Evolutionary conservation across 192 early-diverging fungal genomes (phyloP).

Genomic region (Gaertneriomyces semiglobifer): DNA sequence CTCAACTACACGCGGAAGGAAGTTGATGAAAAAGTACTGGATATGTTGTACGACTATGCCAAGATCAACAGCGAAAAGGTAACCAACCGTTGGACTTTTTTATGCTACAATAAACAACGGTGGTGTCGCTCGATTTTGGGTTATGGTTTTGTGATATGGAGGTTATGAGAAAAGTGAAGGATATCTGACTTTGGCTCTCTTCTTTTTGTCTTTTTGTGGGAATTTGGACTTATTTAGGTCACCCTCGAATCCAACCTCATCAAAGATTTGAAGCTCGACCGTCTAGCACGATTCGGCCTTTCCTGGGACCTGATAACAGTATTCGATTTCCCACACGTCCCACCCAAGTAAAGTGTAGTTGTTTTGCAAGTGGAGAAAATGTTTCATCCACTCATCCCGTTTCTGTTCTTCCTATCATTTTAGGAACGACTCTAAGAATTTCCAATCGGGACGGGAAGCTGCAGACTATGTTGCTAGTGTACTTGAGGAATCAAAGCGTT

Average conservation of each 20-base stretch:
- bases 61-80: slow-evolving; percentile 31
- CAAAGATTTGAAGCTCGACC: slow-evolving; percentile 20
- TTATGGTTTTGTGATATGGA: no score
- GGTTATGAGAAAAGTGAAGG: no score
- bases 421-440: slow-evolving; percentile 21
- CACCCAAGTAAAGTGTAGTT: slow-evolving; percentile 11
- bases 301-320: slow-evolving; percentile 26
- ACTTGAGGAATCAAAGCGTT: slow-evolving; percentile 31
- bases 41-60: slow-evolving; percentile 37
- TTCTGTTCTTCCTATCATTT: neutral
- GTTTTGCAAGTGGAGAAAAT: neutral
- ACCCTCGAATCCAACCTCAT: slow-evolving; percentile 29
- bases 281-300: slow-evolving; percentile 27
- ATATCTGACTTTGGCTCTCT: neutral
- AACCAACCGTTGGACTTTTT: neutral
- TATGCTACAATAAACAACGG: no score
- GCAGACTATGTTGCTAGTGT: slow-evolving; percentile 35
- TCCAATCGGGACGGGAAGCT: slow-evolving; percentile 38
- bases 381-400: neutral
- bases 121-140: no score
- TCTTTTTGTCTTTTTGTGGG: neutral
- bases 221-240: slow-evolving; percentile 15
- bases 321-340: slow-evolving; percentile 17
- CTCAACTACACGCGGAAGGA: slow-evolving; percentile 23
- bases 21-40: slow-evolving; percentile 32